Conservation (phyloP, 192 early-diverging fungal species). For the Rhizophlyctis rosea region DNA sequence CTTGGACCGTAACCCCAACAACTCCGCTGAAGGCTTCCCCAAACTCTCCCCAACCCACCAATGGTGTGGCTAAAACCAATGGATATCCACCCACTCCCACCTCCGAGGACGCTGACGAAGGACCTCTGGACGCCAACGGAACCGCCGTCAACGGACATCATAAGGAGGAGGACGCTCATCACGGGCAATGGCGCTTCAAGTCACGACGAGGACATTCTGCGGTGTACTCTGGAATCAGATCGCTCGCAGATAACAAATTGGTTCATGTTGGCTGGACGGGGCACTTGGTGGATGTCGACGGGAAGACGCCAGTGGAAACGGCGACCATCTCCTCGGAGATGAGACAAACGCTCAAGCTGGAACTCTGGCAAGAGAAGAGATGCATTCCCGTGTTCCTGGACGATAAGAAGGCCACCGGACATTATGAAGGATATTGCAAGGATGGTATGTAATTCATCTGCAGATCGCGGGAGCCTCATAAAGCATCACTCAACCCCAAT, state of each 20-base stretch:
- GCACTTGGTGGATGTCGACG: constrained; percentile 41
- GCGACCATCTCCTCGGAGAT: constrained; percentile 50
- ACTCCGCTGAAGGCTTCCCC: constrained; percentile 3
- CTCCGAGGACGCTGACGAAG: background rate
- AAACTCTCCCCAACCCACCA: background rate
- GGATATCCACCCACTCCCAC: background rate
- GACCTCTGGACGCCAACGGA: background rate
- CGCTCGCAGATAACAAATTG: constrained; percentile 60
- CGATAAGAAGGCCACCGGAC: constrained; percentile 64
- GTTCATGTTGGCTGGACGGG: constrained; percentile 77
- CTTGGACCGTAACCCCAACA: constrained; percentile 23
- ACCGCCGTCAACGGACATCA: background rate
- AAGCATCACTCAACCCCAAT: too few species aligned
- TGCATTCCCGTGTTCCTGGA: constrained; percentile 79
- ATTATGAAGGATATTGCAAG: constrained; percentile 99
- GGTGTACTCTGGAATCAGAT: constrained; percentile 79
- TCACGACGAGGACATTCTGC: constrained; percentile 80
- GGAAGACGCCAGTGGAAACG: constrained; percentile 51
- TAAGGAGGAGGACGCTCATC: background rate
- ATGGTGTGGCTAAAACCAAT: background rate
- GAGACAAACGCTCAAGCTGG: constrained; percentile 48
- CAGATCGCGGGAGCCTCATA: too few species aligned
- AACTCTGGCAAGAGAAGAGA: constrained; percentile 51
- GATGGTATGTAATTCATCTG: constrained; percentile 49
- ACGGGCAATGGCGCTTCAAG: constrained; percentile 21